Base-by-base conservation (phyloP, 2,329 filamentous ascomycete species). In the Lasiodiplodia sp. region DNA sequence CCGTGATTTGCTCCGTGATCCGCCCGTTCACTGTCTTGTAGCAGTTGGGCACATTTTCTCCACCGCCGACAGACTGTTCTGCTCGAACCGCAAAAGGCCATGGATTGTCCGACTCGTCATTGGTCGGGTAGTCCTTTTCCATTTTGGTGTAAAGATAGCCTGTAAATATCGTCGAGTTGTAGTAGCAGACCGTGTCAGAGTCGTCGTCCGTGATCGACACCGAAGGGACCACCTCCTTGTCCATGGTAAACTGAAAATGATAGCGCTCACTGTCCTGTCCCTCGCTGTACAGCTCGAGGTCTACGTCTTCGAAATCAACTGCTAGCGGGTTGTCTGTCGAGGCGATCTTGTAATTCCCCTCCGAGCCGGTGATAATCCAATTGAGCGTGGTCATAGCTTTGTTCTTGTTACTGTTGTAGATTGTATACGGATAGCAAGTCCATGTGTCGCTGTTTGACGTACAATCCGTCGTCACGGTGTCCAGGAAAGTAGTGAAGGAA, bases 11-110 rank as follows among this genome's bases (percentile, higher is more conserved):
- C 10, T 78, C 73, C 12, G 80, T 82, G 1, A 76, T 58, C 31
- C 68, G 68, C 1, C 82, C 81, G 71, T 82, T 78, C 2, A 72
- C 73, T 34, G 75, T 78, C 68, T 79, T 79, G 71, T 82, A 83
- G 76, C 90, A 92, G 23, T 83, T 81, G 0, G 89, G 89, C 3
- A 85, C 81, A 7, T 82, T 82, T 2, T 78, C 47, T 2, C 84
- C 86, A 11, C 84, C 82, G 1, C 73, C 76, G 70, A 86, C 84
- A 34, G 80, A 76, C 77, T 90, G 85, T 66, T 82, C 79, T 49
- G 91, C 79, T 62, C 87, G 84, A 1, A 89, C 84, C 21, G 87
- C 85, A 68, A 84, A 89, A 0, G 88, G 87, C 88, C 88, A 91
- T n/a, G 67, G 64, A 49, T 66, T 71, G 63, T 76, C 71, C 16